phyloP scores from a whole-genome alignment of 257 asterid species.

The Solanum chiquidenum region DNA sequence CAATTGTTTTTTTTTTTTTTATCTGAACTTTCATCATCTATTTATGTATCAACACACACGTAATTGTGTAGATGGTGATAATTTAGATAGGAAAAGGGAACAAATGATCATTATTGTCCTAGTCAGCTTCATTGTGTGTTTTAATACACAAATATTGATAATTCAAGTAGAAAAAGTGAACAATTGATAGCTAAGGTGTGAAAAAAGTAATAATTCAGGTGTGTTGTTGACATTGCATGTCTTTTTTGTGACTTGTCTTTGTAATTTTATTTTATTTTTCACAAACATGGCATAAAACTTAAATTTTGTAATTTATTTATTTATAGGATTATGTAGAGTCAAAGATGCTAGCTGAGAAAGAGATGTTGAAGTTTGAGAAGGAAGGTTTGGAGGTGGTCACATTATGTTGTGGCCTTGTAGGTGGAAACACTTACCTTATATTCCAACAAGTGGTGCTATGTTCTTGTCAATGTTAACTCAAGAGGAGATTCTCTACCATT shows the following conservation, averaged over 20 bases:
- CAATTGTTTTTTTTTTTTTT: background rate
- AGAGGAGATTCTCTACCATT: background rate
- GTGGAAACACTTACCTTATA: constrained; percentile 38
- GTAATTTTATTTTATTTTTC: no score
- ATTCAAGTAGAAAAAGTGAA: no score
- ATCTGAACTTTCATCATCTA: background rate
- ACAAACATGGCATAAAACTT: background rate
- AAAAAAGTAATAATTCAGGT: no score
- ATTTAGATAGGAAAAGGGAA: no score
- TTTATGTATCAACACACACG: no score
- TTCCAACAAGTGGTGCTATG: background rate
- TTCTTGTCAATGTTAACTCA: constrained; percentile 17
- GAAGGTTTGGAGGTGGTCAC: constrained; percentile 38
- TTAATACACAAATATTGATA: no score
- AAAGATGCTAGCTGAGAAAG: constrained; percentile 47
- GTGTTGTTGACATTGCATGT: no score
- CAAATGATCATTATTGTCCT: background rate
- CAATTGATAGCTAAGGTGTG: no score
- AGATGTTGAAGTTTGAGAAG: constrained; percentile 30
- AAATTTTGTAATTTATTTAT: background rate
- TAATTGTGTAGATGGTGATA: background rate
- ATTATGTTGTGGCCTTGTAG: constrained; percentile 49
- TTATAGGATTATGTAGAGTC: constrained; percentile 32
- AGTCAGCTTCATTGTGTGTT: background rate
- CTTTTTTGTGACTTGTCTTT: no score